Percentiles rank a stretch among this genome's conserved stretches.
Evolutionary conservation across 768 basidiomycete genomes (phyloP).

Genomic region (Pleurotus cornucopiae): DNA sequence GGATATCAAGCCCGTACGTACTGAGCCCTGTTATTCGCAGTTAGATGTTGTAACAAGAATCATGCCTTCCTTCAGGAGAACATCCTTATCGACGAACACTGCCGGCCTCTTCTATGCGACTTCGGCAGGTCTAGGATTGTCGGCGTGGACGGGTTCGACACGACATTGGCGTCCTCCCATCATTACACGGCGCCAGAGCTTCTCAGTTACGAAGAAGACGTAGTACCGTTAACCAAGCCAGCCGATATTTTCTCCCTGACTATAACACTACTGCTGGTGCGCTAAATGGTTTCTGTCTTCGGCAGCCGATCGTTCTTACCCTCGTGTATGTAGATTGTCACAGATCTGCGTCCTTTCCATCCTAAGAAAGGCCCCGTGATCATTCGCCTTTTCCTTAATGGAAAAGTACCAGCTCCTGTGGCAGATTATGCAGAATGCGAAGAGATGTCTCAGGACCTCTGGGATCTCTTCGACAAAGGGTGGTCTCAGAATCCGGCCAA

Average conservation of each 20-base stretch:
- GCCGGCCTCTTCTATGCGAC: constrained; percentile 13
- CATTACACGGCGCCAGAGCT: constrained; percentile 17
- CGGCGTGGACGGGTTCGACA: constrained; percentile 11
- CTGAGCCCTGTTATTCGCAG: neutral
- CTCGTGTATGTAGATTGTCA: too few relatives aligned
- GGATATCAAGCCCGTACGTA: constrained; percentile 16
- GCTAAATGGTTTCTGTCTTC: too few relatives aligned
- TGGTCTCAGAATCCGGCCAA: too few relatives aligned
- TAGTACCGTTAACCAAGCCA: neutral
- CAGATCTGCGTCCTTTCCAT: constrained; percentile 1
- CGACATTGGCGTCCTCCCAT: constrained; percentile 8
- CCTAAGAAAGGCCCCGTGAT: too few relatives aligned
- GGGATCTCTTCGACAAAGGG: too few relatives aligned
- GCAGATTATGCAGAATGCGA: too few relatives aligned
- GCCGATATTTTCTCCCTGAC: neutral
- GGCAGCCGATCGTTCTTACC: too few relatives aligned
- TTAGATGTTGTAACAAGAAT: neutral
- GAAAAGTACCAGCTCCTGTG: too few relatives aligned
- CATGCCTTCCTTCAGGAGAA: constrained; percentile 4
- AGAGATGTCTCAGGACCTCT: too few relatives aligned
- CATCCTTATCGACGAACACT: constrained; percentile 14
- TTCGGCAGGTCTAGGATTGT: constrained; percentile 18
- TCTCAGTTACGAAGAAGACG: neutral
- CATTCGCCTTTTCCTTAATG: too few relatives aligned
- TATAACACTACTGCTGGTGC: neutral